Percentiles rank a stretch among this genome's conserved stretches.
Conservation (phyloP, 1,139 yeast species). For the Hyphopichia burtonii region DNA sequence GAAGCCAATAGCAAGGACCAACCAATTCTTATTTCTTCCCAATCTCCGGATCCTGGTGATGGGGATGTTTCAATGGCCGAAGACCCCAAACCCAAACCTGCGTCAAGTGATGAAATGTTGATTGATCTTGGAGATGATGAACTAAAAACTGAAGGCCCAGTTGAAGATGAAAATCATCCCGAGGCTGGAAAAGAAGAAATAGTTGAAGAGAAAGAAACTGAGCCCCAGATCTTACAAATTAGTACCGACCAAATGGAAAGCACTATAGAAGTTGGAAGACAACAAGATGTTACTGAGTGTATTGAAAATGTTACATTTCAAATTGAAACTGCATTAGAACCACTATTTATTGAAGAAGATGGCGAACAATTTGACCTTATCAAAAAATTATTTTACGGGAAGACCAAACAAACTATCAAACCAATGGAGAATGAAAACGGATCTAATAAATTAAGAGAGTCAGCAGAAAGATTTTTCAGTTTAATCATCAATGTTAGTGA, state of each 20-base stretch:
- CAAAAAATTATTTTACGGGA: constrained; percentile 78
- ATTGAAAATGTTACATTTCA: constrained; percentile 93
- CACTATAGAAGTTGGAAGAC: constrained; percentile 80
- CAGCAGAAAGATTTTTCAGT: constrained; percentile 76
- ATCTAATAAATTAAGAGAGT: constrained; percentile 58
- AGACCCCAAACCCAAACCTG: no score
- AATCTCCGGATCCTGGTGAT: constrained; percentile 10
- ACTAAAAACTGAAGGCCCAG: constrained; percentile 9
- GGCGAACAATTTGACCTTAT: constrained; percentile 82
- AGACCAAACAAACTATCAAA: constrained; percentile 44
- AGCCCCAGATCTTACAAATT: constrained; percentile 35
- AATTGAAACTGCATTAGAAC: constrained; percentile 84
- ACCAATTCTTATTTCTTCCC: constrained; percentile 12
- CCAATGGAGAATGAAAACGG: constrained; percentile 34
- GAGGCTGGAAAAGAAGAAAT: background rate
- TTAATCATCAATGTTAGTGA: constrained; percentile 82
- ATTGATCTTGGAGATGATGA: background rate
- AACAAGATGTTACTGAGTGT: constrained; percentile 97
- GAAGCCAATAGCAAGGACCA: constrained; percentile 8
- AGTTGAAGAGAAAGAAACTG: background rate
- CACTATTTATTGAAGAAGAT: constrained; percentile 62
- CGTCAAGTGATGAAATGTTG: background rate
- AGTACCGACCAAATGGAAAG: constrained; percentile 66
- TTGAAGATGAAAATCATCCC: background rate
- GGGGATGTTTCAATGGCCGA: background rate